Base-by-base conservation (phyloP, 345 rosid genomes). In the Lagerstroemia speciosa region DNA sequence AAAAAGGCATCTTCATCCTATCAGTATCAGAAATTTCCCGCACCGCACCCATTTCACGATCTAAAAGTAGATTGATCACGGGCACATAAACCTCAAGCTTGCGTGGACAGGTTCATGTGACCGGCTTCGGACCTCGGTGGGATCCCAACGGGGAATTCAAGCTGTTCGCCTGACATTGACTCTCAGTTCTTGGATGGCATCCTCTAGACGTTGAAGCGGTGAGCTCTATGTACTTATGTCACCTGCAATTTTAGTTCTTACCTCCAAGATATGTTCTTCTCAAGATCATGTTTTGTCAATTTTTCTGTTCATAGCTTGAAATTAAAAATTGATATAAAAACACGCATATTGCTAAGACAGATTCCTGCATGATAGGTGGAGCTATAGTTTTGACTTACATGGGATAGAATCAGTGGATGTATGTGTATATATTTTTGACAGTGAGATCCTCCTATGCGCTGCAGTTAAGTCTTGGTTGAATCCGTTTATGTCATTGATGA, bases 151-250 rank as follows among this genome's bases (percentile, higher is more conserved):
- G 76, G 69, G 75, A 81, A 22, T 22, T 83, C 30, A 92, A 88
- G 81, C 30, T 91, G 67, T 82, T 88, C 48, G 95, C 95, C n/a
- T 29, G 97, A 91, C 73, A 92, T 88, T 53, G 96, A 85, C 70
- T 71, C 74, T 26, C 76, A 76, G n/a, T 68, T 87, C 65, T 76
- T 85, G 68, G 97, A 93, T 69, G 97, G 89, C 74, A 70, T 91
- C 72, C 73, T 89, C 67, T 78, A 81, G 45, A 87, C 87, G 22
- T 76, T 93, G 26, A 91, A 84, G 73, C 91, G 75, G 98, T 87
- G 69, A 72, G 88, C 67, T 24, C 24, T 16, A 19, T n/a, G n/a
- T n/a, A n/a, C n/a, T n/a, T n/a, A n/a, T n/a, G n/a, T 40, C 26
- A 16, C 48, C 31, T n/a, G 9, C 16, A 22, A 3, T 19, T 1